phyloP scores from a whole-genome alignment of 768 basidiomycete species.

The Boletellus sp. region DNA sequence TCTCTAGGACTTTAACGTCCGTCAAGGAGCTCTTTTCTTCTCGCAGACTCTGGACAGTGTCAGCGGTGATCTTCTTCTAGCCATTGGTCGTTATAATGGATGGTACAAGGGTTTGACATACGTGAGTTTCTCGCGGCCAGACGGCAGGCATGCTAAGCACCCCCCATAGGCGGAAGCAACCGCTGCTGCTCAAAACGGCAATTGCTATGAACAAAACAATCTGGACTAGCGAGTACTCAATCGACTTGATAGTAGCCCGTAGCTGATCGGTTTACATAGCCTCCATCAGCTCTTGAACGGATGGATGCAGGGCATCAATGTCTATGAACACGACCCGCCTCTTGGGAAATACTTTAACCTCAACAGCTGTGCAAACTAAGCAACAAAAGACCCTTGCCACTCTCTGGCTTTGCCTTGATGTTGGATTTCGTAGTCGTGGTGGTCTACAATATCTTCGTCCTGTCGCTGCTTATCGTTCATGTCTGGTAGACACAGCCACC shows the following conservation, averaged over 20 bases:
- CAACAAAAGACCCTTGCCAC: too few relatives aligned
- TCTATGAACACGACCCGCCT: slow-evolving; percentile 39
- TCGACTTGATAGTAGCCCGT: not conserved
- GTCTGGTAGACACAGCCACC: slow-evolving; percentile 23
- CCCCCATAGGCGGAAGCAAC: slow-evolving; percentile 48
- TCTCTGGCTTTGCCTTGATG: not conserved
- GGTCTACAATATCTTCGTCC: not conserved
- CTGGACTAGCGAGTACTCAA: slow-evolving; percentile 68
- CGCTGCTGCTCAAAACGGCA: slow-evolving; percentile 43
- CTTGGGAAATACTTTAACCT: slow-evolving; percentile 73
- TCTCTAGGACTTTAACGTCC: slow-evolving; percentile 65
- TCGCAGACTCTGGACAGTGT: slow-evolving; percentile 39
- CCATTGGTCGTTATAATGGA: too few relatives aligned
- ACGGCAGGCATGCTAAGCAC: not conserved
- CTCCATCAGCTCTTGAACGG: slow-evolving; percentile 66
- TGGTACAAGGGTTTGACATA: slow-evolving; percentile 59
- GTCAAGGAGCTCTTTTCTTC: slow-evolving; percentile 45
- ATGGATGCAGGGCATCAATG: slow-evolving; percentile 59
- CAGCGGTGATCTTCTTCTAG: slow-evolving; percentile 44
- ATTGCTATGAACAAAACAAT: slow-evolving; percentile 79
- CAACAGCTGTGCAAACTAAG: slow-evolving; percentile 26
- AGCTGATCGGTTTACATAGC: not conserved
- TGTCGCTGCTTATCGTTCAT: not conserved
- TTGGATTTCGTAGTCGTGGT: not conserved
- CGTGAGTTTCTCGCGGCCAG: slow-evolving; percentile 34